A percentile compares a stretch with the other conserved stretches of the same genome.
These are phyloP conservation scores for Echium plantagineum DNA, from an alignment of 257 asterid species.

Conservation along the genomic window DNA sequence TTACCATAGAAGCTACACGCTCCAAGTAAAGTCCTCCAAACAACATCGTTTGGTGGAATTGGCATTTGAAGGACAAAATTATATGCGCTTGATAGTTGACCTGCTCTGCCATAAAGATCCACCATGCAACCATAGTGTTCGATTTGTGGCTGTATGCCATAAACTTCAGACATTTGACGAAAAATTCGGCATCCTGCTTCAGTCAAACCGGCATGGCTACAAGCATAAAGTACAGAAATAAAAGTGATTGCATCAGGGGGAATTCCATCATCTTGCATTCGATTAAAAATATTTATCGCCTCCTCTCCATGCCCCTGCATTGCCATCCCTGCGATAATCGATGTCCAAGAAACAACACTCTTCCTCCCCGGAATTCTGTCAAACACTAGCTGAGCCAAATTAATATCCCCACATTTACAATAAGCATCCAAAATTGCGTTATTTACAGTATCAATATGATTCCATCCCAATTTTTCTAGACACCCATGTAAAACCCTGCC, in stretches of 20 bases:
- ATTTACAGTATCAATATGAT: constrained; percentile 58
- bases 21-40: constrained; percentile 91
- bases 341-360: constrained; percentile 63
- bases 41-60: constrained; percentile 47
- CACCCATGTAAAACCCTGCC: constrained; percentile 52
- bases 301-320: constrained; percentile 74
- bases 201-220: constrained; percentile 79
- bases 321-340: constrained; percentile 64
- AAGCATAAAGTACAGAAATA: constrained; percentile 60
- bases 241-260: constrained; percentile 54
- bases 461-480: constrained; percentile 47
- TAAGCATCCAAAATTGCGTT: constrained; percentile 71
- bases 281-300: constrained; percentile 42
- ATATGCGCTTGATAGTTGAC: constrained; percentile 51
- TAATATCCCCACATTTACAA: constrained; percentile 61
- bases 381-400: constrained; percentile 63
- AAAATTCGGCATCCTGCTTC: constrained; percentile 45
- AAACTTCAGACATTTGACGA: constrained; percentile 40
- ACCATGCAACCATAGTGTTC: constrained; percentile 98
- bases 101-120: constrained; percentile 75
- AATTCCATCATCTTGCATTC: constrained; percentile 57
- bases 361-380: constrained; percentile 49
- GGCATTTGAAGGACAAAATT: constrained; percentile 58
- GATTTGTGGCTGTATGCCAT: constrained; percentile 41
- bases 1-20: constrained; percentile 72